Evolutionary conservation across 805 yeast genomes (phyloP), one percentile per base, ranked within the genome.

Genomic region (Saturnispora zaruensis): DNA sequence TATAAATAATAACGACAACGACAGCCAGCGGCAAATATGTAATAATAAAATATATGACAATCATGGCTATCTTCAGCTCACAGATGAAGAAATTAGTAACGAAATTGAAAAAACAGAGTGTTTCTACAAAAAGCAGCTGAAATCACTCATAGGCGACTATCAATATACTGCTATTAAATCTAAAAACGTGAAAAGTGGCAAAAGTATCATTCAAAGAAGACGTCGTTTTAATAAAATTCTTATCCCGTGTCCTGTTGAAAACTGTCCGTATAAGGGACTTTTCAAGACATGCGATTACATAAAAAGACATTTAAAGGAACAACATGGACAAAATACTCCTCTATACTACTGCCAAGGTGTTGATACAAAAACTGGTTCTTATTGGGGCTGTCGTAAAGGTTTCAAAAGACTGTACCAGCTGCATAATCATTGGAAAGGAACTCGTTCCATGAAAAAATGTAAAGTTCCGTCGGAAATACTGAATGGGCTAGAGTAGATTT

Each of bases 341-440:
- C 55, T 57, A 7, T 64, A 63, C 44, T 53, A 57, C 9, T 63
- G 67, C 47, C 46, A 45, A 30, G 68, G 68, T 13, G 36, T 41
- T 46, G 50, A 50, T 33, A 14, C 44, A 8, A 58, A 57, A 45
- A 36, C 40, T 1, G 60, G 61, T 23, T 41, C 55, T 6, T 45
- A 43, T 13, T 64, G 68, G 68, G 68, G 68, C 4, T 65, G 68
- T 37, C 56, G 58, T 34, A 64, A 62, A 36, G 59, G 58, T 23
- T 65, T 65, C 46, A 63, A 61, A 48, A 51, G 68, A 46, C 66
- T 67, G 5, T 65, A 65, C 45, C 68, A 65, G 45, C 45, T 65
- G 34, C 61, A 63, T 11, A 64, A 65, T 49, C 68, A 65, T 48
- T 65, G 68, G 68, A 55, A 55, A 26, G 67, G 67, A 3, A 62